Base-by-base conservation (phyloP, 2,329 filamentous ascomycete species). In the Phialophora chinensis region DNA sequence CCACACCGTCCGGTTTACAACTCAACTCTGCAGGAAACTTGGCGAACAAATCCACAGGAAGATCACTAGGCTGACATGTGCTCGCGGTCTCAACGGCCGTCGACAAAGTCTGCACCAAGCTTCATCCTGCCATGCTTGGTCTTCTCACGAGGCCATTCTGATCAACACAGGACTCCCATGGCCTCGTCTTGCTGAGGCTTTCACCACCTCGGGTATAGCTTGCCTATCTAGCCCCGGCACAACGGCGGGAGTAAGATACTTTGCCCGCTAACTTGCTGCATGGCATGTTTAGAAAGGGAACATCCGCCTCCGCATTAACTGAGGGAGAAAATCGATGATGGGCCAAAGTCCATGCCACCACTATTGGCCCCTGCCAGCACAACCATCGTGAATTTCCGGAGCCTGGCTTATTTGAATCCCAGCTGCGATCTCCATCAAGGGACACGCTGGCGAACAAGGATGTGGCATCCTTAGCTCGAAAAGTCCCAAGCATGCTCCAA, bases 261-360 rank as follows among this genome's bases (percentile, higher is more conserved):
- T 17, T 14, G 17, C 4, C 59, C 59, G 49, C 59, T 54, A 61
- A 35, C 20, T 54, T n/a, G 47, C 59, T 44, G 59, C 29, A 20
- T 54, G 59, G 59, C 38, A 53, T n/a, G 47, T 33, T 65, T 47
- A 35, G 57, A 14, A 58, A 63, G 66, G 63, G 63, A 58, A 54
- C 60, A 57, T 60, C 63, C 65, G 60, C 60, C 63, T 69, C 63
- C 66, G 66, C 66, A 66, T 64, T 54, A 35, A 50, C 54, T 31
- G 31, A 53, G 66, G 54, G 62, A 66, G n/a, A 27, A 58, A 33
- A 56, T 42, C 50, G 29, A 50, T 57, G 58, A 62, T 56, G 52
- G 60, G 49, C 27, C 20, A 20, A 44, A 25, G 50, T 8, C 17
- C 27, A 33, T 25, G 14, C 44, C 50, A 33, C 53, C 8, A 17